Evolutionary conservation across 306 rosid genomes (phyloP).

Genomic region (Cucurbita maxima): DNA sequence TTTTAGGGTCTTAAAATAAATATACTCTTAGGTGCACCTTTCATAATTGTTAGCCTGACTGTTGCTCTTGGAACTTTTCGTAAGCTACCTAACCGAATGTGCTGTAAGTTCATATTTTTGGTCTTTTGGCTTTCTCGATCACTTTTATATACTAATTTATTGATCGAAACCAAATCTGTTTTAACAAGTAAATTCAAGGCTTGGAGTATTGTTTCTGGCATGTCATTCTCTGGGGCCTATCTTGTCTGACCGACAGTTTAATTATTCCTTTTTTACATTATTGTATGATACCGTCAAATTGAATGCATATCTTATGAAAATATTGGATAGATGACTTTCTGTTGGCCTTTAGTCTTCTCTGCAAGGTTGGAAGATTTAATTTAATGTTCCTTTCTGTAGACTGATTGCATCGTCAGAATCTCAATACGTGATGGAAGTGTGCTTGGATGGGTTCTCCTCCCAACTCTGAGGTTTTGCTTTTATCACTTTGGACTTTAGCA

Average conservation of each 20-base stretch:
- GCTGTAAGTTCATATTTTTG: neutral
- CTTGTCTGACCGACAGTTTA: neutral
- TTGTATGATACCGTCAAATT: neutral
- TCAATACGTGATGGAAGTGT: conserved; percentile 48
- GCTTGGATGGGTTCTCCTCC: conserved; percentile 85
- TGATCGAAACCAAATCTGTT: neutral
- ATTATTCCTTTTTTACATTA: neutral
- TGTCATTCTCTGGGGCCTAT: neutral
- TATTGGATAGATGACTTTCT: neutral
- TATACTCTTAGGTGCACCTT: neutral
- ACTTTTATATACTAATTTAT: neutral
- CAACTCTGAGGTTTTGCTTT: conserved; percentile 39
- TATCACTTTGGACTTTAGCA: neutral
- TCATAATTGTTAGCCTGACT: neutral
- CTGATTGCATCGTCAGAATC: conserved; percentile 82
- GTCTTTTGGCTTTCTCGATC: neutral
- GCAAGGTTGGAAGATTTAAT: neutral
- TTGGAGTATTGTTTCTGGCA: neutral
- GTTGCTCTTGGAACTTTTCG: neutral
- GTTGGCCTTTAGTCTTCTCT: neutral
- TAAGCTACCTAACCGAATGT: neutral
- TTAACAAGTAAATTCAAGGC: neutral
- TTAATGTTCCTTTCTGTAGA: conserved; percentile 25
- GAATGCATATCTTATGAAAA: neutral
- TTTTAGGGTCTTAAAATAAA: neutral